Evolutionary conservation across 2,329 filamentous ascomycete genomes (phyloP).

Genomic region (Colletotrichum abscissum): DNA sequence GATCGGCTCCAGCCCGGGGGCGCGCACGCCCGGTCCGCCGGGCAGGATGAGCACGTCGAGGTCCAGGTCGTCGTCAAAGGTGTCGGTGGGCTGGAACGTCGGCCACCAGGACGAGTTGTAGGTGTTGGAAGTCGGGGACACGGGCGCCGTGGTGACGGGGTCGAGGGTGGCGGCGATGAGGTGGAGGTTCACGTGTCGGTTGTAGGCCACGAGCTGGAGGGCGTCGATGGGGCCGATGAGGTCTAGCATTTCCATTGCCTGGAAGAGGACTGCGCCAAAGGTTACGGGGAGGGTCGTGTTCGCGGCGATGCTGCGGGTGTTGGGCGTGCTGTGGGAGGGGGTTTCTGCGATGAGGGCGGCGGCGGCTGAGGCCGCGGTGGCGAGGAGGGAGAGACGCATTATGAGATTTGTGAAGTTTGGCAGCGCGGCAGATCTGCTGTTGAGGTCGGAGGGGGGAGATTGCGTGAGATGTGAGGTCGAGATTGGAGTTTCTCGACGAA

Average conservation of each 20-base stretch:
- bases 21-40: constrained; percentile 65
- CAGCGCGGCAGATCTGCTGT: neutral
- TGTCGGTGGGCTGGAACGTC: constrained; percentile 55
- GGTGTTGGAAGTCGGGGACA: constrained; percentile 42
- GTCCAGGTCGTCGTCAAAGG: constrained; percentile 62
- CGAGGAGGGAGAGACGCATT: constrained; percentile 12
- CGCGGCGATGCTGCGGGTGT: neutral
- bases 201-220: constrained; percentile 36
- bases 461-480: neutral
- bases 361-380: neutral
- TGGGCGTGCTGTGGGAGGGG: neutral
- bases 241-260: constrained; percentile 38
- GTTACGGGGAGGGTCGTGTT: constrained; percentile 15
- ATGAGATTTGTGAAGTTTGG: neutral
- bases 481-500: neutral
- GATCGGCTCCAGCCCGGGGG: constrained; percentile 46
- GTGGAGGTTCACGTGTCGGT: constrained; percentile 48
- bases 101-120: constrained; percentile 50
- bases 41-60: constrained; percentile 75
- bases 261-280: constrained; percentile 37
- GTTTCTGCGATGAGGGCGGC: constrained; percentile 1
- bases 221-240: constrained; percentile 38
- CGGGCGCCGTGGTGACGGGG: constrained; percentile 51
- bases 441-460: neutral
- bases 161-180: constrained; percentile 54